Evolutionary conservation across 306 rosid genomes (phyloP).

Genomic region (Fagus sylvatica): DNA sequence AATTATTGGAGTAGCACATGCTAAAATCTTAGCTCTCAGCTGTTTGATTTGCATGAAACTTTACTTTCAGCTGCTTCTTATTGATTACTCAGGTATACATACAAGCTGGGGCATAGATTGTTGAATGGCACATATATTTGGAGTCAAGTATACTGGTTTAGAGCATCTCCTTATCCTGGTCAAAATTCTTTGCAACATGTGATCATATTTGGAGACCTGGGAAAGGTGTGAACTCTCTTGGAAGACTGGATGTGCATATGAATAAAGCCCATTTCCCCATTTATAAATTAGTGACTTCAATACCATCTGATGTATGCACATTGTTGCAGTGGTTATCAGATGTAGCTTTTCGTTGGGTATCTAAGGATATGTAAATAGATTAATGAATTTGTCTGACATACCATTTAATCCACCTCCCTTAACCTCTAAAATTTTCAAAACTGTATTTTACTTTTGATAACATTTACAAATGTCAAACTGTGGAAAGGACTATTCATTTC

Average conservation of each 20-base stretch:
- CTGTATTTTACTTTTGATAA: neutral
- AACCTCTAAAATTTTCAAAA: neutral
- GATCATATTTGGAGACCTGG: conserved; percentile 94
- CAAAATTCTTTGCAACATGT: conserved; percentile 86
- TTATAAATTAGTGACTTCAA: neutral
- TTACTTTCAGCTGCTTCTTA: neutral
- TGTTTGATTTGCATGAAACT: neutral
- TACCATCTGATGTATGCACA: neutral
- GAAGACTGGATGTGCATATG: neutral
- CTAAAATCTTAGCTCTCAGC: neutral
- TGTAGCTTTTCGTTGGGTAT: neutral
- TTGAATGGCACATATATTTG: conserved; percentile 57
- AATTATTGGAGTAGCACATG: neutral
- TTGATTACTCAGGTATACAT: conserved; percentile 52
- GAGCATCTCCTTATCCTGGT: conserved; percentile 92
- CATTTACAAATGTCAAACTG: neutral
- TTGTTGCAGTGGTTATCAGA: neutral
- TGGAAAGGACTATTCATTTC: neutral
- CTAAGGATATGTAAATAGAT: neutral
- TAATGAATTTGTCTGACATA: neutral
- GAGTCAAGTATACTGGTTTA: conserved; percentile 73
- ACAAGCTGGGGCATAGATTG: conserved; percentile 80
- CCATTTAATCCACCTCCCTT: neutral
- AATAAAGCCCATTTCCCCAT: neutral
- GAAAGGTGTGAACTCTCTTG: conserved; percentile 64